phyloP scores from a whole-genome alignment of 805 yeast genomes.

The Komagataella mondaviorum region DNA sequence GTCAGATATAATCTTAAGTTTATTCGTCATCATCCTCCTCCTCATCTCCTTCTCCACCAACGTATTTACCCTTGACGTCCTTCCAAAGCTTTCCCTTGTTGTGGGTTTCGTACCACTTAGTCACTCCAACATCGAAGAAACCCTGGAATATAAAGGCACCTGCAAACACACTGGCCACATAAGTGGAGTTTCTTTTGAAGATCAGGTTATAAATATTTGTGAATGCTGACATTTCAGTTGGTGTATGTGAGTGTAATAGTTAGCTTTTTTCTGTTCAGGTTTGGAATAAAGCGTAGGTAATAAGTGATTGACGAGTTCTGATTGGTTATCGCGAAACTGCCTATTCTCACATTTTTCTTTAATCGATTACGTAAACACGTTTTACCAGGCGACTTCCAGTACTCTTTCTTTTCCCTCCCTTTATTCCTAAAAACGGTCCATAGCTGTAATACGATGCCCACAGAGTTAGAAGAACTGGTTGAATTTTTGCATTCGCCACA shows the following conservation, averaged over 20 bases:
- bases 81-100: constrained; percentile 82
- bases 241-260: background rate
- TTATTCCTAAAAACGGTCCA: background rate
- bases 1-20: background rate
- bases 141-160: constrained; percentile 83
- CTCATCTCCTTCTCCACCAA: constrained; percentile 40
- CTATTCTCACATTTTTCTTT: background rate
- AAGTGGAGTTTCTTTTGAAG: constrained; percentile 85
- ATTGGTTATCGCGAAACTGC: background rate
- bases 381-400: background rate
- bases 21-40: constrained; percentile 44
- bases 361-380: background rate
- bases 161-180: constrained; percentile 70
- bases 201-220: constrained; percentile 47
- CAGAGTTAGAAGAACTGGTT: constrained; percentile 42
- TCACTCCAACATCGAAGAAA: constrained; percentile 53
- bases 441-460: constrained; percentile 19
- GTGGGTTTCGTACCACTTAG: constrained; percentile 61
- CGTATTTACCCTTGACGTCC: constrained; percentile 51
- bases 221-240: constrained; percentile 7
- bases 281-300: background rate
- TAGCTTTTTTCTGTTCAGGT: background rate
- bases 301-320: background rate
- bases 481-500: constrained; percentile 73
- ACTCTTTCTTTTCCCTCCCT: background rate